phyloP scores from a whole-genome alignment of 2,329 filamentous ascomycete genomes.

The Trichoderma sp. region DNA sequence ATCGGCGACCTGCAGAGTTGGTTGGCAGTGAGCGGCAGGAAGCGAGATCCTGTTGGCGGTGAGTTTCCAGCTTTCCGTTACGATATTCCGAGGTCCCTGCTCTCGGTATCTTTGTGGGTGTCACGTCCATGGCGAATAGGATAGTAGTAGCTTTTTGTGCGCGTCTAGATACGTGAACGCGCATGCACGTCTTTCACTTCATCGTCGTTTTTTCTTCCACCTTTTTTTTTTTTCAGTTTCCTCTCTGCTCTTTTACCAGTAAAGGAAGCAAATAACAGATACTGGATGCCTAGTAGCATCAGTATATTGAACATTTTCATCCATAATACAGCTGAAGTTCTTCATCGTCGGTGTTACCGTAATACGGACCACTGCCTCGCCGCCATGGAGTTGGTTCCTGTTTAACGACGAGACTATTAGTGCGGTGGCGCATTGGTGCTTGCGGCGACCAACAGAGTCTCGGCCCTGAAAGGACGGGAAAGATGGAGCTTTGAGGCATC shows the following conservation, averaged over 20 bases:
- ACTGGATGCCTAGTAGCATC: neutral
- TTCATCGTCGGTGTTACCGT: slow-evolving; percentile 1
- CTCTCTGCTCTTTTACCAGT: neutral
- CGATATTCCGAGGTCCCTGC: neutral
- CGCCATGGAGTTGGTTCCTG: neutral
- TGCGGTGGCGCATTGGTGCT: slow-evolving; percentile 17
- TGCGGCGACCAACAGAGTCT: slow-evolving; percentile 15
- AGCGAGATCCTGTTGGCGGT: neutral
- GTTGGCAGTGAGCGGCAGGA: neutral
- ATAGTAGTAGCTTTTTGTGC: neutral
- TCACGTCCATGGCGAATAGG: neutral
- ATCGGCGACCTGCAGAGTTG: neutral
- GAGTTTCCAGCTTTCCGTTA: neutral
- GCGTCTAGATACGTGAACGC: neutral
- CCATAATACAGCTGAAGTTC: slow-evolving; percentile 1
- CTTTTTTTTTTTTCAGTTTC: neutral
- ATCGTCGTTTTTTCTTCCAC: neutral
- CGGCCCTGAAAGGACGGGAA: slow-evolving; percentile 16
- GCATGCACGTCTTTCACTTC: neutral
- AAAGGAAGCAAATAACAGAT: neutral
- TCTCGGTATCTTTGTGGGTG: neutral
- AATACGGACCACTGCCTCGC: neutral
- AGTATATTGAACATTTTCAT: neutral
- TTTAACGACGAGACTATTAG: slow-evolving; percentile 10
- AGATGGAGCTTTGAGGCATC: slow-evolving; percentile 4